phyloP scores from a whole-genome alignment of 2,329 filamentous ascomycete genomes.

The Cadophora luteo-olivacea region DNA sequence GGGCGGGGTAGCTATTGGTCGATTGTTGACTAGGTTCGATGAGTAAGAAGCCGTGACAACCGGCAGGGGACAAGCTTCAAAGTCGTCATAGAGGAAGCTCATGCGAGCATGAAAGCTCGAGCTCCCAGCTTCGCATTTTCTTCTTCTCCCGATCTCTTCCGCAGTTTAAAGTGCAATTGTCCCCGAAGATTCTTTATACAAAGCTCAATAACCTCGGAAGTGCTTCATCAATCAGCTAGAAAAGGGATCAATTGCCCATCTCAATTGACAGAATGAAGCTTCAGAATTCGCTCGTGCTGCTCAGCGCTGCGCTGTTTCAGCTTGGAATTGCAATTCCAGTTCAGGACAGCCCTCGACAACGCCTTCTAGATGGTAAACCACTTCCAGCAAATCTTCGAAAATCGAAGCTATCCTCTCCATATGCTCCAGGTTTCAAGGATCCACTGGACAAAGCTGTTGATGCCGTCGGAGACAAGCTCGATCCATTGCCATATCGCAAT shows the following conservation, averaged over 20 bases:
- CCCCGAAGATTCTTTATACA: background rate
- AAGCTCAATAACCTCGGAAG: conserved; percentile 1
- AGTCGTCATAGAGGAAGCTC: conserved; percentile 12
- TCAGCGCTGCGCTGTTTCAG: conserved; percentile 32
- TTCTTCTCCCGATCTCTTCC: conserved; percentile 2
- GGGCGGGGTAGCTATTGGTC: conserved; percentile 12
- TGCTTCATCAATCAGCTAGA: conserved; percentile 3
- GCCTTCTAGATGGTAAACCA: conserved; percentile 56
- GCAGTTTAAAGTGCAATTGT: conserved; percentile 5
- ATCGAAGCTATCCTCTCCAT: conserved; percentile 50
- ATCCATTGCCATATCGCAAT: conserved; percentile 70
- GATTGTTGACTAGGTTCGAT: background rate
- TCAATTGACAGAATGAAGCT: conserved; percentile 39
- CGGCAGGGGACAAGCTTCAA: conserved; percentile 8
- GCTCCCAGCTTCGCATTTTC: conserved; percentile 11
- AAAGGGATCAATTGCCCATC: background rate
- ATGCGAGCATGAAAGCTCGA: background rate
- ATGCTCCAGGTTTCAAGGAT: conserved; percentile 64
- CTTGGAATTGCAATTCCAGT: conserved; percentile 40
- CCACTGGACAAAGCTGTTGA: conserved; percentile 69
- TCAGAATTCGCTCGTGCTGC: conserved; percentile 34
- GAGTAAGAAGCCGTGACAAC: conserved; percentile 11
- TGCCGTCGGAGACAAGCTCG: conserved; percentile 62
- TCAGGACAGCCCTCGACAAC: conserved; percentile 61
- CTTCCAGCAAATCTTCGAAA: conserved; percentile 51